These are phyloP conservation scores for Suhomyces vadensis DNA, from an alignment of 805 yeast genomes.

Conservation along the genomic window DNA sequence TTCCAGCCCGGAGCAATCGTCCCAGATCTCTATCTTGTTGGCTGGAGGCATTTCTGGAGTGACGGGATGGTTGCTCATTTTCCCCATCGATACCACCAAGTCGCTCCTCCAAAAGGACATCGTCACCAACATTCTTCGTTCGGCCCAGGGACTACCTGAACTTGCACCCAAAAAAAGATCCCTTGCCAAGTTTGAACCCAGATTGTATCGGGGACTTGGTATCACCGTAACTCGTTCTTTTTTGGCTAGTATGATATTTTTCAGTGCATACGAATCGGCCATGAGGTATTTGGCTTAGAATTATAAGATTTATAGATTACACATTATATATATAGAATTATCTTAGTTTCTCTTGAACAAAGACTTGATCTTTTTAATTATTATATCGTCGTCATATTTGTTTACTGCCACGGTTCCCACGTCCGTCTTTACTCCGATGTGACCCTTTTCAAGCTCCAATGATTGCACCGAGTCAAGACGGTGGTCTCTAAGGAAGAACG, in stretches of 20 bases:
- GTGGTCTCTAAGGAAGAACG: conserved; percentile 56
- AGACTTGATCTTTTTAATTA: conserved; percentile 15
- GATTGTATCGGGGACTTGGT: conserved; percentile 75
- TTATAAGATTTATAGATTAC: not conserved
- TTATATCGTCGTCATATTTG: conserved; percentile 25
- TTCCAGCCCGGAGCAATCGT: conserved; percentile 26
- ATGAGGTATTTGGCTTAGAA: conserved; percentile 49
- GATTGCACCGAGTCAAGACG: conserved; percentile 40
- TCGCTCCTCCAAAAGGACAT: conserved; percentile 73
- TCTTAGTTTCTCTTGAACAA: conserved; percentile 11
- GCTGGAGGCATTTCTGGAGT: conserved; percentile 85
- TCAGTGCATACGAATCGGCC: conserved; percentile 66
- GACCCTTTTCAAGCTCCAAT: conserved; percentile 16
- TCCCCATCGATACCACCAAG: conserved; percentile 81
- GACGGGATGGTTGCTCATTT: conserved; percentile 70
- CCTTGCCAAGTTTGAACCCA: conserved; percentile 35
- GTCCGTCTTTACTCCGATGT: conserved; percentile 13
- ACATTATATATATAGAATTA: not conserved
- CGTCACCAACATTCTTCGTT: conserved; percentile 63
- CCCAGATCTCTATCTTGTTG: conserved; percentile 35
- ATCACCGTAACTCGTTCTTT: conserved; percentile 73
- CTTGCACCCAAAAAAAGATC: conserved; percentile 32
- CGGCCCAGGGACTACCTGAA: conserved; percentile 47
- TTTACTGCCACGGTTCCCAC: conserved; percentile 24
- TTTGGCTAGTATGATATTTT: conserved; percentile 72